Conservation (phyloP, 73 alveolate species). For the Tetrahymena borealis region DNA sequence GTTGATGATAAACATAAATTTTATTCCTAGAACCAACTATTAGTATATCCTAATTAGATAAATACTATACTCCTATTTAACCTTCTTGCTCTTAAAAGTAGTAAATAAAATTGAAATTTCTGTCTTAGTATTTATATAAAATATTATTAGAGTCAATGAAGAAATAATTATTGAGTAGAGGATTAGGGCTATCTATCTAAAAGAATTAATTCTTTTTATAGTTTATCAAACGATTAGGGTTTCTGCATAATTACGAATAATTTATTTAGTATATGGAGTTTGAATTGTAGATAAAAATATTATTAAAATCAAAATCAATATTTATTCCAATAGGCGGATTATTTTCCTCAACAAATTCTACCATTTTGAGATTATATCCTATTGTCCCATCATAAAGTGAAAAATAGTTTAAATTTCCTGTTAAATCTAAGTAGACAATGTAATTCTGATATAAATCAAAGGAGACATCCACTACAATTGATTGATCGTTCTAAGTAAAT, state of each 20-base stretch:
- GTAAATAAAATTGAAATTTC: neutral
- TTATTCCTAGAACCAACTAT: neutral
- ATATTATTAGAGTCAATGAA: neutral
- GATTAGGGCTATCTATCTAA: no score
- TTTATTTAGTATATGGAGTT: no score
- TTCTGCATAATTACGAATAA: no score
- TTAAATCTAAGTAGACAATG: neutral
- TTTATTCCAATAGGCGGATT: neutral
- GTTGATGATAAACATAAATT: neutral
- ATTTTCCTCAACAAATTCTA: neutral
- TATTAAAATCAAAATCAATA: neutral
- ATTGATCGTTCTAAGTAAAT: no score
- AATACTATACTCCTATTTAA: neutral
- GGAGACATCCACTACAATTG: neutral
- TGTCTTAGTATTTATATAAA: neutral
- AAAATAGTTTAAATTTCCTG: neutral
- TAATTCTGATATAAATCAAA: neutral
- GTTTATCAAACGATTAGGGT: no score
- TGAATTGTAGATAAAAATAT: neutral
- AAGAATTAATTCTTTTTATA: no score
- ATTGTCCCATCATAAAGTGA: neutral
- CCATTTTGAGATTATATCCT: neutral
- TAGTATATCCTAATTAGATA: neutral
- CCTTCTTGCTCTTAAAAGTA: neutral
- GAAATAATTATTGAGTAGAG: neutral